Percentiles rank a stretch among this genome's conserved stretches.
phyloP scores from a whole-genome alignment of 495 filamentous ascomycete species.

The Penicillium odoratum region DNA sequence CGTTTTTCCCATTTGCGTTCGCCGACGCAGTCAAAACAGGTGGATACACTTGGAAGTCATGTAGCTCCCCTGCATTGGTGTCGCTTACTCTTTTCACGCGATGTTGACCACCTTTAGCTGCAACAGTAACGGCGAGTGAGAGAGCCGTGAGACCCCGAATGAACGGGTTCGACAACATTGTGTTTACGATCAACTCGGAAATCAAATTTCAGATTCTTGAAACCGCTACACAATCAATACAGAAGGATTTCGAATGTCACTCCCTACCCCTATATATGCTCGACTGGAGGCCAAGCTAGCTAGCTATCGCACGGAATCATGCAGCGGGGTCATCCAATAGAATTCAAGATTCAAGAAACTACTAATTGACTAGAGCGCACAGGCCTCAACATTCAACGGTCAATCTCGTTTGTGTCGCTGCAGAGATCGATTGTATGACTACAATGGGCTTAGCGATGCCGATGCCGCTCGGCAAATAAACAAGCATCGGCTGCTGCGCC shows the following conservation, averaged over 20 bases:
- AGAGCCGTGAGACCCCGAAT: not conserved
- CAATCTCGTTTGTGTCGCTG: not conserved
- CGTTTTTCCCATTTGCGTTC: not conserved
- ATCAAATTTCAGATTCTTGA: not conserved
- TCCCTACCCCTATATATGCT: not conserved
- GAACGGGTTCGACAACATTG: not conserved
- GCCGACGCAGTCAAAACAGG: slow-evolving; percentile 2
- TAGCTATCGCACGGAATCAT: not conserved
- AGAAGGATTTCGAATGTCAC: not conserved
- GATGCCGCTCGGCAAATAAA: slow-evolving; percentile 1
- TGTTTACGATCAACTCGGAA: not conserved
- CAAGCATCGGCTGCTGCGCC: slow-evolving; percentile 5
- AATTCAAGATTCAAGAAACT: not conserved
- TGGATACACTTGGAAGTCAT: slow-evolving; percentile 1
- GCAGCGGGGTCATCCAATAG: not conserved
- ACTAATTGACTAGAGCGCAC: not conserved
- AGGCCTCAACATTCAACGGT: not conserved
- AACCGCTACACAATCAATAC: not conserved
- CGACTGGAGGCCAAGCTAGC: not conserved
- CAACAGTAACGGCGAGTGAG: not conserved
- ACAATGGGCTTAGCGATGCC: not conserved
- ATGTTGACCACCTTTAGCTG: not conserved
- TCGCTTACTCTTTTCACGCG: not conserved
- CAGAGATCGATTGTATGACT: not conserved
- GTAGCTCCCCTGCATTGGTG: not conserved